Evolutionary conservation across 1,139 yeast genomes (phyloP), one percentile per base, ranked within the genome.

Genomic region (Tardiomyces depauwii): DNA sequence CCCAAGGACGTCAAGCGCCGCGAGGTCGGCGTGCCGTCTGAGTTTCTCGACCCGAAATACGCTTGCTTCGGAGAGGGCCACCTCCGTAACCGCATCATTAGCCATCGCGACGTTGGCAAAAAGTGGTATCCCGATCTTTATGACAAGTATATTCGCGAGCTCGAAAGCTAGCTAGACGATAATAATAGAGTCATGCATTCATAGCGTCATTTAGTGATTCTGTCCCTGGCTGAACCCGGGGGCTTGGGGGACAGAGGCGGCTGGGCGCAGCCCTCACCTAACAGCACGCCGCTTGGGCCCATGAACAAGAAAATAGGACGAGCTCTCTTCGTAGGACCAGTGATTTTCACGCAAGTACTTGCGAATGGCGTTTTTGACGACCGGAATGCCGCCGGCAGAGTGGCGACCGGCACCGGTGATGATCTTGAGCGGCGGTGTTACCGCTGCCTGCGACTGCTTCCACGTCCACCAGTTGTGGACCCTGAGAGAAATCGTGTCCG

Each of bases 101-200:
- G 80, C 11, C 87, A 80, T 59, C 80, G 77, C 51, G 85, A 80
- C 55, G 87, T 80, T 40, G 82, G 82, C 7, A 69, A 68, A 27
- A 68, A 64, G 47, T 80, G 82, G 82, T 80, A 80, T 55, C 82
- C 85, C 1, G 72, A 73, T 7, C 60, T 75, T 2, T 66, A 53
- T 43, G 55, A 55, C 23, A 52, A 51, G 49, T 62, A 61, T 30
- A 36, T 49, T 13, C 10, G 16, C n/a, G 36, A 30, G 36, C 36
- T 30, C 36, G 36, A 30, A n/a, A 11, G 36, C 36, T 5, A 30
- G 10, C 11, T 30, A n/a, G n/a, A n/a, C n/a, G n/a, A n/a, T n/a
- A n/a, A n/a, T n/a, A n/a, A n/a, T n/a, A n/a, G n/a, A n/a, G 36
- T 30, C 16, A 30, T 30, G 36, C 36, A 30, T 30, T 30, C n/a